Evolutionary conservation across 2,329 filamentous ascomycete genomes (phyloP).

Genomic region (Colletotrichum chlorophyti): DNA sequence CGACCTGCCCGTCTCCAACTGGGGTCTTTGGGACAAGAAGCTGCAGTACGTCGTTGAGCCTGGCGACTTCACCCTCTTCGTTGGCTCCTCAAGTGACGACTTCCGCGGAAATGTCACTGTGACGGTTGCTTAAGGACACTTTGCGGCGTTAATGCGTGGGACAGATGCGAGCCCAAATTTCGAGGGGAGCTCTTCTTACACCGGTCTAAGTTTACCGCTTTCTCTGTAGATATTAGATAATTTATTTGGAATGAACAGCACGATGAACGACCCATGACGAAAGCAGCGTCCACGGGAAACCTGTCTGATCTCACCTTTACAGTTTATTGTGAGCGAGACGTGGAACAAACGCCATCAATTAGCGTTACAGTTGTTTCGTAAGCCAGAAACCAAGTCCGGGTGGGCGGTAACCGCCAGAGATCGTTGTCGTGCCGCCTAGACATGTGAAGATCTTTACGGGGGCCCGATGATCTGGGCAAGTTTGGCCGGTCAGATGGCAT

Average conservation of each 20-base stretch:
- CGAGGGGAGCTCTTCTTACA: too few relatives aligned
- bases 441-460: too few relatives aligned
- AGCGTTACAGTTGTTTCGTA: too few relatives aligned
- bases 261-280: conserved; percentile 4
- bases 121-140: conserved; percentile 45
- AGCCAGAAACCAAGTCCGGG: too few relatives aligned
- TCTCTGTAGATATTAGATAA: conserved; percentile 22
- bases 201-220: conserved; percentile 3
- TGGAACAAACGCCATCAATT: too few relatives aligned
- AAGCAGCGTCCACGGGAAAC: too few relatives aligned
- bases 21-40: conserved; percentile 63
- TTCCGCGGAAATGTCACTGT: conserved; percentile 63
- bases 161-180: neutral
- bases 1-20: conserved; percentile 59
- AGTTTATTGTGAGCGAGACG: too few relatives aligned
- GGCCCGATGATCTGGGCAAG: too few relatives aligned
- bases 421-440: too few relatives aligned
- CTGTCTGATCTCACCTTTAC: too few relatives aligned
- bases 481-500: too few relatives aligned
- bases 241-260: conserved; percentile 5
- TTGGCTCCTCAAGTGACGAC: conserved; percentile 67
- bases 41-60: conserved; percentile 80
- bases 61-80: conserved; percentile 68
- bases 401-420: too few relatives aligned
- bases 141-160: neutral